These are phyloP conservation scores for Candida broadrunensis DNA, from an alignment of 805 yeast genomes.

Conservation along the genomic window DNA sequence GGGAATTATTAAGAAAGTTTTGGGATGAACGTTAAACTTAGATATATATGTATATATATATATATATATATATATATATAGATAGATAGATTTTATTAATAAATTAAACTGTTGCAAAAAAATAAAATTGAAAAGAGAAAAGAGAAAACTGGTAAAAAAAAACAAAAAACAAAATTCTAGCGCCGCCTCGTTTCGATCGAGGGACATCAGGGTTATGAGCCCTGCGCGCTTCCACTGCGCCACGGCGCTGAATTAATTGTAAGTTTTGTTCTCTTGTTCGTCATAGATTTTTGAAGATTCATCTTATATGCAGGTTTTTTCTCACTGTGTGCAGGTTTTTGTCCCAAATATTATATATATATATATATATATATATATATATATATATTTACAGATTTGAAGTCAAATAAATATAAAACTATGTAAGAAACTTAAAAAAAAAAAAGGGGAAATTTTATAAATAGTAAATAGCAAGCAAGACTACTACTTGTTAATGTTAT, in stretches of 20 bases:
- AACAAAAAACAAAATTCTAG: conserved; percentile 45
- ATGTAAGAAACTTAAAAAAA: too few species aligned
- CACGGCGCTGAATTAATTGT: conserved; percentile 66
- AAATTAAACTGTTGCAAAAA: too few species aligned
- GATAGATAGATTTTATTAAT: background rate
- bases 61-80: background rate
- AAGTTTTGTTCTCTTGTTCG: background rate
- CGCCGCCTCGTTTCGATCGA: conserved; percentile 97
- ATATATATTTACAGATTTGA: too few species aligned
- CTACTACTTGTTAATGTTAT: too few species aligned
- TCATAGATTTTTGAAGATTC: too few species aligned
- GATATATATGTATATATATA: background rate
- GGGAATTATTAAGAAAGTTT: conserved; percentile 12
- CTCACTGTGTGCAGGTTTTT: too few species aligned
- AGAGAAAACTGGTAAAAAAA: background rate
- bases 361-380: too few species aligned
- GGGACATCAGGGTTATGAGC: conserved; percentile 99
- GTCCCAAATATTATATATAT: too few species aligned
- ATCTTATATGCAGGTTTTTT: too few species aligned
- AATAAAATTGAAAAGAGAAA: background rate
- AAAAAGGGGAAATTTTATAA: too few species aligned
- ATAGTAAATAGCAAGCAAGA: too few species aligned
- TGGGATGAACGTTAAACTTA: conserved; percentile 17
- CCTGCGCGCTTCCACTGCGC: conserved; percentile 99
- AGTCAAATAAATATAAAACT: too few species aligned